Base-by-base conservation (phyloP, 306 rosid species). In the Abrus precatorius region DNA sequence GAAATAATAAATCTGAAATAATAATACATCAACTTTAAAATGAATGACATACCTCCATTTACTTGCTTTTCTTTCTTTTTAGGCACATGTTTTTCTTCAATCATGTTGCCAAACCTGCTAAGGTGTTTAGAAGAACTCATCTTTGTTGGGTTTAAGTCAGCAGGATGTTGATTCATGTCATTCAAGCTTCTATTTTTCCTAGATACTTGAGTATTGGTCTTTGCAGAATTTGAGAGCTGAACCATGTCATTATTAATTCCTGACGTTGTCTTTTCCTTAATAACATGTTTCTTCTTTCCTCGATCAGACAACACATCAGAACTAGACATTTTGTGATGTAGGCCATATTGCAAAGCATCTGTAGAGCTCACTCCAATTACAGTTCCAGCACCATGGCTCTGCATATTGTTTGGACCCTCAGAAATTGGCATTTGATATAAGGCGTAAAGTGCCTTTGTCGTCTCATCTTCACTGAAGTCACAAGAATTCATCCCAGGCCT, bases 401-500 rank as follows among this genome's bases (percentile, higher is more conserved):
- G 87, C 72, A 61, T 47, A 75, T 74, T 86, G 76, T 69, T 82
- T 80, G 77, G 87, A 80, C 72, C 84, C 83, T 57, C 90, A 36
- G 92, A 78, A 71, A 87, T 50, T 47, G 93, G 92, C 44, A 71
- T 33, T 78, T 88, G 93, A 88, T 87, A 86, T 7, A 75, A 71
- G 61, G 93, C 92, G 70, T 70, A 14, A 50, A 89, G 83, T 71
- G 90, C 90, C 48, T 77, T 76, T 0, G 92, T 88, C 71, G 98
- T 91, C 82, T 92, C 97, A 71, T 89, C 89, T 86, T 92, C 89
- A 49, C 89, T 88, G 77, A 94, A 66, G 69, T 86, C 84, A 66
- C 98, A 94, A 12, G 80, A 81, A 70, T 91, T 94, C 98, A 88
- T 91, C 49, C 94, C 91, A 81, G 90, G 92, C 91, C 98, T 94